Conservation (phyloP, 2,329 filamentous ascomycete species). For the Epichloe scottii region DNA sequence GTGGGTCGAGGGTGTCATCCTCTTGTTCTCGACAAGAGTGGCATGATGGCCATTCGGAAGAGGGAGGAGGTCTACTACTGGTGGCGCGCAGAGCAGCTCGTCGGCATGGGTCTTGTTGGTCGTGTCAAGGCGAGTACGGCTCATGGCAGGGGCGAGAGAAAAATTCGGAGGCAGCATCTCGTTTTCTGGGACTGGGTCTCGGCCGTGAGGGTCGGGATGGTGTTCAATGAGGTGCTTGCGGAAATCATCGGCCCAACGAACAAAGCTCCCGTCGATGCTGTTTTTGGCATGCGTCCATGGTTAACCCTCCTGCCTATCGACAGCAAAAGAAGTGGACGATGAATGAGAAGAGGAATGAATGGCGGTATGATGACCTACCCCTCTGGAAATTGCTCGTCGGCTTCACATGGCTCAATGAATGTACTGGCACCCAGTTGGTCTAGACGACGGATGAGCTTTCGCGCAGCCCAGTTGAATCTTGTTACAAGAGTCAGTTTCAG, state of each 20-base stretch:
- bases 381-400: constrained; percentile 86
- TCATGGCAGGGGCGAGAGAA: constrained; percentile 20
- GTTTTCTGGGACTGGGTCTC: constrained; percentile 60
- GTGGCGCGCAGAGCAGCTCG: constrained; percentile 14
- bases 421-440: constrained; percentile 70
- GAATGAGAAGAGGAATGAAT: constrained; percentile 14
- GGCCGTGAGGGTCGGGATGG: constrained; percentile 55
- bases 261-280: constrained; percentile 70
- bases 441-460: constrained; percentile 76
- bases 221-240: constrained; percentile 51
- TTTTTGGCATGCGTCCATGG: background rate
- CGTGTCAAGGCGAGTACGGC: background rate
- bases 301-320: background rate
- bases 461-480: constrained; percentile 85
- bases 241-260: constrained; percentile 64
- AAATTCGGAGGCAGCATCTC: constrained; percentile 65
- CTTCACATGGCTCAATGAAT: constrained; percentile 69
- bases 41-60: constrained; percentile 45
- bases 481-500: background rate
- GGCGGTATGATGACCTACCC: constrained; percentile 40
- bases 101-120: background rate
- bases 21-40: constrained; percentile 49
- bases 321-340: background rate
- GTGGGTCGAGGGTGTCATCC: constrained; percentile 63
- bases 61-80: constrained; percentile 30